Base-by-base conservation (phyloP, 2,329 filamentous ascomycete genomes). In the Hirsutella thompsonii region DNA sequence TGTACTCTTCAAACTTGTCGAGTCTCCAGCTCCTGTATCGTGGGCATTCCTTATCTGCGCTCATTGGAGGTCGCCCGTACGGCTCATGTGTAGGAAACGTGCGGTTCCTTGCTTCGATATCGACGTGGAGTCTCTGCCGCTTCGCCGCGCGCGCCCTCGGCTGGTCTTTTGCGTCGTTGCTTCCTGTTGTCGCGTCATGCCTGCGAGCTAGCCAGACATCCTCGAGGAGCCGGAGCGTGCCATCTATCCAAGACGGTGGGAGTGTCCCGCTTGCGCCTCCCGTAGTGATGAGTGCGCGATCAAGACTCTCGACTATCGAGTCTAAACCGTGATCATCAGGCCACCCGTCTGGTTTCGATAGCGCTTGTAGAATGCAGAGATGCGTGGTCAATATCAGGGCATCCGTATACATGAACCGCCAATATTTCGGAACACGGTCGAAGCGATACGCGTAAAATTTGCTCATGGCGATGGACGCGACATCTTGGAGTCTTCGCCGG, bases 211-310 rank as follows among this genome's bases (percentile, higher is more conserved):
- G 13, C 50, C 50, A 59, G 5, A 54, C 48, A 8, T 45, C 43
- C 38, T 62, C 58, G 10, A 76, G 61, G 20, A 66, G 38, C 3
- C 58, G 55, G 20, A 83, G 51, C 0, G 70, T 67, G 34, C 60
- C 53, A 42, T 80, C 68, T 36, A 80, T 67, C 57, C 70, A 75
- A 3, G 11, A 37, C 18, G 60, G 53, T 8, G 74, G 70, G 42
- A 83, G 66, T 1, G 55, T 47, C 10, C 10, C 16, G 0, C 71
- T 67, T 1, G 75, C 74, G 0, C 73, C 81, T 1, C 83, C 84
- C 0, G 84, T 76, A 41, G 88, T 72, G 36, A 94, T 85, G 36
- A 93, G 60, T 0, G 83, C 80, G 57, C 79, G 77, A 52, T 95
- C 89, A 2, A 96, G 68, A 1, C 70, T 62, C 40, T 70, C 69